phyloP scores from a whole-genome alignment of 2,329 filamentous ascomycete genomes.

The Colletotrichum acutatum region DNA sequence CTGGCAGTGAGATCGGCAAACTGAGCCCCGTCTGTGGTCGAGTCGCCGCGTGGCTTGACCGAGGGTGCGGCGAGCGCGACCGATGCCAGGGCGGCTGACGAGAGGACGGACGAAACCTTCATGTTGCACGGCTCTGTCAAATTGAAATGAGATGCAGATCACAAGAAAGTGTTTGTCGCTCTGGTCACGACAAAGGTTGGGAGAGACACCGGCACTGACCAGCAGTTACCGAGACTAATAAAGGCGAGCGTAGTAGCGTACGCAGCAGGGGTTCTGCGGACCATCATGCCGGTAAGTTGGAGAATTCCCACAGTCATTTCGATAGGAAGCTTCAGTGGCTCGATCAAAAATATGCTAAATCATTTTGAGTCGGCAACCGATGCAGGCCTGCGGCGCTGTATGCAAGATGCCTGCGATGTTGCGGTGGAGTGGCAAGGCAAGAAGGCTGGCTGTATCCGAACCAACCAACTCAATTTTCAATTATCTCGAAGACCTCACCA shows the following conservation, averaged over 20 bases:
- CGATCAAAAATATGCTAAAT: not conserved
- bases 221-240: not conserved
- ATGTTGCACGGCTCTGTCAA: not conserved
- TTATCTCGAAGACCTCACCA: too few relatives aligned
- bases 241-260: not conserved
- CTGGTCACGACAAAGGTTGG: not conserved
- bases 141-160: not conserved
- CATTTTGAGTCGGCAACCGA: not conserved
- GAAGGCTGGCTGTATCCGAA: not conserved
- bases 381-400: constrained; percentile 13
- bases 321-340: not conserved
- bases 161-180: not conserved
- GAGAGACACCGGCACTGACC: not conserved
- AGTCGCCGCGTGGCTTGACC: constrained; percentile 28
- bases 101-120: constrained; percentile 33
- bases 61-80: constrained; percentile 29
- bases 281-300: constrained; percentile 6
- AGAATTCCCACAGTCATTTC: not conserved
- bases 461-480: not conserved
- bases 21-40: constrained; percentile 25
- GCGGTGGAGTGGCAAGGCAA: not conserved
- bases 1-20: constrained; percentile 36
- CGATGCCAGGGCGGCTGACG: constrained; percentile 33
- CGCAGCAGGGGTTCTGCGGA: not conserved
- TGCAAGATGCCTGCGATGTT: constrained; percentile 3